Base-by-base conservation (phyloP, 192 early-diverging fungal genomes). In the Mortierella claussenii region DNA sequence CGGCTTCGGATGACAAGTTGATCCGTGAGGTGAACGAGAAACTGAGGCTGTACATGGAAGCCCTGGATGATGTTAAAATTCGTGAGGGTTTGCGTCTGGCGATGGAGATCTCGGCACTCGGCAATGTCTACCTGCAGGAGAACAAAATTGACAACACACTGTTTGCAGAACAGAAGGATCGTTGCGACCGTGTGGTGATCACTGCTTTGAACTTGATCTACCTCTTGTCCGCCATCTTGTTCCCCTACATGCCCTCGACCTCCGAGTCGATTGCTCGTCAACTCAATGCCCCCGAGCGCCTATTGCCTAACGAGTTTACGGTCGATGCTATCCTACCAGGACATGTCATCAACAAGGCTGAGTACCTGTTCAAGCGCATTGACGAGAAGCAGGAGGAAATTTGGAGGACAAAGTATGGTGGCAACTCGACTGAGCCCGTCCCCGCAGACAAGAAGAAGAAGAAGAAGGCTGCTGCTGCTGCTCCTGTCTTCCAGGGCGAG, bases 71-170 rank as follows among this genome's bases (percentile, higher is more conserved):
- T 57, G 92, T 96, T 59, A 95, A 97, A 61, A 79, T 99, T 73
- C 90, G 93, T 44, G 76, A 82, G 17, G 98, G 86, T n/a, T 81
- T 99, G 20, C 84, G 83, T 57, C 71, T 88, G 18, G 94, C 91
- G 63, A 98, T 98, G 97, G 93, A 94, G 60, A 94, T 99, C 54
- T 96, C 96, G 23, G 90, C 92, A 5, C 91, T 91, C 30, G 98
- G 97, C 31, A 99, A 99, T 83, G 85, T 82, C 55, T 99, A 97
- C 78, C 83, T 99, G 44, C 98, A 99, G 80, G 93, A 95, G 51
- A 91, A 92, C 81, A 90, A 91, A 59, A 86, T 97, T 43, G 96
- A 96, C 80, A 98, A 97, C 79, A 80, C 87, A 34, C 81, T 98
- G 24, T 98, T 97, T 63, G 74, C 75, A 34, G 88, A 93, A 37